Evolutionary conservation across 2,329 filamentous ascomycete species (phyloP).

Genomic region (Clonostachys byssicola): DNA sequence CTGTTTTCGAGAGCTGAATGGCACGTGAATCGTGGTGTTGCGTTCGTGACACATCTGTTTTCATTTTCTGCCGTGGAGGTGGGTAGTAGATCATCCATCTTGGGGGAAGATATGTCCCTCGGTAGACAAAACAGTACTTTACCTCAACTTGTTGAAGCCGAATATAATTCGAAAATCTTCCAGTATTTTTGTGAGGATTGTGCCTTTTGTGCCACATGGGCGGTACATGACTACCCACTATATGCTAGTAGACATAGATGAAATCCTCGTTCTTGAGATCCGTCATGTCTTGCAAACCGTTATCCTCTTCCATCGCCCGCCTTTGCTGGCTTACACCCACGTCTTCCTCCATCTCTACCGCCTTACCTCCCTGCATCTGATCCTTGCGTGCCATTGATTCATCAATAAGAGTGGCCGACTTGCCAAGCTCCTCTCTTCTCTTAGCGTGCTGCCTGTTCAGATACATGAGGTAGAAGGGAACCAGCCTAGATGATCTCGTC

Average conservation of each 20-base stretch:
- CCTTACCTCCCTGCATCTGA: slow-evolving; percentile 4
- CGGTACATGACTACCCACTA: too few species aligned
- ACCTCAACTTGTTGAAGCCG: too few species aligned
- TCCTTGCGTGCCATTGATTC: slow-evolving; percentile 32
- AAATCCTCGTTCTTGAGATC: slow-evolving; percentile 59
- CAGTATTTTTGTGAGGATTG: too few species aligned
- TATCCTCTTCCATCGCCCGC: slow-evolving; percentile 17
- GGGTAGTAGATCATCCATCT: too few species aligned
- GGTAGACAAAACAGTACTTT: too few species aligned
- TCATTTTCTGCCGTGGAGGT: too few species aligned
- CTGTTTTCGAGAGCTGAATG: too few species aligned
- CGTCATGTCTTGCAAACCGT: slow-evolving; percentile 41
- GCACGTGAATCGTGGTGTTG: too few species aligned
- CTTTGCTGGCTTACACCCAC: slow-evolving; percentile 12
- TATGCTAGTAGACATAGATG: slow-evolving; percentile 42
- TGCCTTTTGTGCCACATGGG: too few species aligned
- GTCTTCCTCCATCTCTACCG: slow-evolving; percentile 6
- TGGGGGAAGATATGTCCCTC: too few species aligned
- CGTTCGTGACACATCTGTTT: too few species aligned
- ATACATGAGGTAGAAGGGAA: slow-evolving; percentile 38
- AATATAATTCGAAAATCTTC: too few species aligned
- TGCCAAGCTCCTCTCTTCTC: slow-evolving; percentile 48
- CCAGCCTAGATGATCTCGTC: slow-evolving; percentile 26
- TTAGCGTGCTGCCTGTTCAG: slow-evolving; percentile 50
- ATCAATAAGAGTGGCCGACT: slow-evolving; percentile 51